Evolutionary conservation across 2,329 filamentous ascomycete genomes (phyloP).

Genomic region (Verticillium zaregamsianum): DNA sequence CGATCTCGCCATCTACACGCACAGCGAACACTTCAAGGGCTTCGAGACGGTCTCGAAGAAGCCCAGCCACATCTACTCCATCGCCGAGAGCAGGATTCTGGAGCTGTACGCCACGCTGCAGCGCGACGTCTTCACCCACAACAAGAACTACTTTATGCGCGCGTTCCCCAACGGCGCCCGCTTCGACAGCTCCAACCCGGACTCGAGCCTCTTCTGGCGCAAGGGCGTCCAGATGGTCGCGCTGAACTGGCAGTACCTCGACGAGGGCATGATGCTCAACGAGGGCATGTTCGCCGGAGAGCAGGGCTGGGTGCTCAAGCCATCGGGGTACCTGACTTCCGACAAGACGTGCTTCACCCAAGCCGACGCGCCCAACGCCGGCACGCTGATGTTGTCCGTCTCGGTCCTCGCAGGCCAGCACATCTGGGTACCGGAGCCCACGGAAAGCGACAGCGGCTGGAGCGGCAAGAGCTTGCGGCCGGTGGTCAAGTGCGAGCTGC

Average conservation of each 20-base stretch:
- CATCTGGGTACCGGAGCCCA: conserved; percentile 53
- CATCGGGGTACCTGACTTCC: conserved; percentile 61
- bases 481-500: conserved; percentile 74
- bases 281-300: conserved; percentile 94
- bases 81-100: conserved; percentile 75
- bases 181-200: conserved; percentile 88
- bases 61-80: conserved; percentile 75
- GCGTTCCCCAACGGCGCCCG: conserved; percentile 81
- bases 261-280: conserved; percentile 93
- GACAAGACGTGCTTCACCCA: conserved; percentile 35
- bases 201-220: conserved; percentile 87
- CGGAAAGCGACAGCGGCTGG: conserved; percentile 23
- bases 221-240: conserved; percentile 96
- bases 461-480: conserved; percentile 50
- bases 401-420: conserved; percentile 74
- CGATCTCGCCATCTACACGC: conserved; percentile 77
- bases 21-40: conserved; percentile 74
- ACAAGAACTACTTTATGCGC: conserved; percentile 82
- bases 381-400: conserved; percentile 63
- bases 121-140: conserved; percentile 79
- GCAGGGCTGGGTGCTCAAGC: conserved; percentile 82
- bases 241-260: conserved; percentile 94
- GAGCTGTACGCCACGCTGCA: conserved; percentile 56
- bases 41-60: conserved; percentile 61
- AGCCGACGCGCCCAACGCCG: conserved; percentile 40